A percentile compares a stretch with the other conserved stretches of the same genome.
Evolutionary conservation across 2,329 filamentous ascomycete genomes (phyloP).

Genomic region (Ophiostoma sp.): DNA sequence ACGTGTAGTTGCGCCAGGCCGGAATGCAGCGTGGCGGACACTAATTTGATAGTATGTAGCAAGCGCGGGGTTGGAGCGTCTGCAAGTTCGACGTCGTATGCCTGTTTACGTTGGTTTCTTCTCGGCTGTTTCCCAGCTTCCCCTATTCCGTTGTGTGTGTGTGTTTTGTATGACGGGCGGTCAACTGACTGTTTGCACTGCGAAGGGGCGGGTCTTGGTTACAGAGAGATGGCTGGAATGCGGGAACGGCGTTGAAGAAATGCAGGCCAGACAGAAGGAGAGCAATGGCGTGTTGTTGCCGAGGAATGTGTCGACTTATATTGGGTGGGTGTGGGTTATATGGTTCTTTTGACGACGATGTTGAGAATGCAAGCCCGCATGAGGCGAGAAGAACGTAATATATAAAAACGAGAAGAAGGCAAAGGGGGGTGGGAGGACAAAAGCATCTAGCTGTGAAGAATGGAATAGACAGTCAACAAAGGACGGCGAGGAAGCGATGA

Average conservation of each 20-base stretch:
- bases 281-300: background rate
- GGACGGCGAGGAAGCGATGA: no score
- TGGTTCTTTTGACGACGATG: slow-evolving; percentile 3
- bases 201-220: background rate
- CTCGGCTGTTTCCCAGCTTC: background rate
- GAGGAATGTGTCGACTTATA: slow-evolving; percentile 8
- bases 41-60: slow-evolving; percentile 16
- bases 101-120: background rate
- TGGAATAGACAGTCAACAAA: background rate
- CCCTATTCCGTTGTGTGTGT: slow-evolving; percentile 2
- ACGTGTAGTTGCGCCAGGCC: slow-evolving; percentile 11
- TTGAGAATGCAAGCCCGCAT: background rate
- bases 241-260: slow-evolving; percentile 3
- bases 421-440: background rate
- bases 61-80: slow-evolving; percentile 5
- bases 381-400: slow-evolving; percentile 1
- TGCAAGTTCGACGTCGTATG: background rate
- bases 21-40: slow-evolving; percentile 21
- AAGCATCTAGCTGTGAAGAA: background rate
- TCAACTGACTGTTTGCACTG: background rate
- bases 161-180: background rate
- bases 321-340: background rate
- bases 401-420: slow-evolving; percentile 7
- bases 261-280: background rate
- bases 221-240: slow-evolving; percentile 6